Conservation (phyloP, 805 yeast genomes). For the Hanseniaspora clermontiae region DNA sequence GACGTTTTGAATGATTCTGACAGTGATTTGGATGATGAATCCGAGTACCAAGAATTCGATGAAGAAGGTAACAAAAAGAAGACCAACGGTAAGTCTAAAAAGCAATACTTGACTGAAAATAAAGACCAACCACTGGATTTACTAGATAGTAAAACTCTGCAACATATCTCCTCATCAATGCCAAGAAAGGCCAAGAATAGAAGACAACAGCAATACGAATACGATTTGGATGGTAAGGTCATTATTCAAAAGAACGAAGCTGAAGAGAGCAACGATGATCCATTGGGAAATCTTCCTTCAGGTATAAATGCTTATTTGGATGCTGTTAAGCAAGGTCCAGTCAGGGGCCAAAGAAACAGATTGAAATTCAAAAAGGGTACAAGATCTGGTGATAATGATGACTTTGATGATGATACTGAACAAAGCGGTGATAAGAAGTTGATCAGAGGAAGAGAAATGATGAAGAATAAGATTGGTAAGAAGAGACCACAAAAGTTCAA, state of each 20-base stretch:
- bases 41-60: constrained; percentile 30
- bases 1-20: constrained; percentile 74
- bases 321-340: constrained; percentile 86
- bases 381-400: constrained; percentile 41
- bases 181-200: constrained; percentile 48
- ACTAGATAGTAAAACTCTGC: constrained; percentile 68
- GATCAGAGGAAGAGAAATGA: constrained; percentile 5
- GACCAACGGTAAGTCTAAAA: constrained; percentile 22
- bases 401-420: constrained; percentile 24
- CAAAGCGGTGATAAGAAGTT: background rate
- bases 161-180: constrained; percentile 78
- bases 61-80: constrained; percentile 25
- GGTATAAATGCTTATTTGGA: constrained; percentile 89
- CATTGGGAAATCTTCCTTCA: constrained; percentile 35
- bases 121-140: constrained; percentile 75
- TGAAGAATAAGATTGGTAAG: constrained; percentile 12
- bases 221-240: constrained; percentile 28
- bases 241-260: constrained; percentile 24
- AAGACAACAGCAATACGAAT: constrained; percentile 26
- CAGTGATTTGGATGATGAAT: constrained; percentile 44
- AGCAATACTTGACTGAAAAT: constrained; percentile 65
- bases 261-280: constrained; percentile 31
- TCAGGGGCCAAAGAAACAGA: constrained; percentile 84
- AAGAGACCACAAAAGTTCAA: constrained; percentile 13
- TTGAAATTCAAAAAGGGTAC: constrained; percentile 67